These are phyloP conservation scores for Colletotrichum neosansevieriae DNA, from an alignment of 2,329 filamentous ascomycete species.

Conservation along the genomic window DNA sequence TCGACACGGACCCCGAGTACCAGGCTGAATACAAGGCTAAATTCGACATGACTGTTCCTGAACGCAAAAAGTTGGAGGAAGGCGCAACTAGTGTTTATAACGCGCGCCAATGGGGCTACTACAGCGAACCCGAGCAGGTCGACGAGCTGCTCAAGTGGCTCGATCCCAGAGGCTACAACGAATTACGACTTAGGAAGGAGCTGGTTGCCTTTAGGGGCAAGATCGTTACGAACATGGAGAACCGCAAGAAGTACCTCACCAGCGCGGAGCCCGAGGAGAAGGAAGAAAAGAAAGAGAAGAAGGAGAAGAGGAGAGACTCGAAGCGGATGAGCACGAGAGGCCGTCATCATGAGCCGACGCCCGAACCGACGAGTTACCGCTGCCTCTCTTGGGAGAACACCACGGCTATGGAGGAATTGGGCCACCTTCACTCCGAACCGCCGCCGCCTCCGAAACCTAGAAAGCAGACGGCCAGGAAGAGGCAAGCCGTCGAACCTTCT, in stretches of 20 bases:
- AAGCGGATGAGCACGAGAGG: slow-evolving; percentile 60
- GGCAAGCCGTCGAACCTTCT: slow-evolving; percentile 52
- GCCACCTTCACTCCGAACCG: slow-evolving; percentile 68
- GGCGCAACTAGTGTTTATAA: slow-evolving; percentile 81
- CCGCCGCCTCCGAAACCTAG: slow-evolving; percentile 63
- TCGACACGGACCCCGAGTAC: slow-evolving; percentile 79
- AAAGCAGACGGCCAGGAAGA: slow-evolving; percentile 64
- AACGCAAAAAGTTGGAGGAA: slow-evolving; percentile 89
- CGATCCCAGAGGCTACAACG: slow-evolving; percentile 86
- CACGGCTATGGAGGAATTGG: slow-evolving; percentile 67
- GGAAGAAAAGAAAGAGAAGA: slow-evolving; percentile 51
- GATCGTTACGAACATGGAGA: slow-evolving; percentile 84
- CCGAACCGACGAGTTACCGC: slow-evolving; percentile 60
- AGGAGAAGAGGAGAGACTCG: slow-evolving; percentile 39
- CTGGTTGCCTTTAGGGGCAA: slow-evolving; percentile 80
- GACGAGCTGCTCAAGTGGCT: slow-evolving; percentile 89
- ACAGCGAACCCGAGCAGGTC: slow-evolving; percentile 82
- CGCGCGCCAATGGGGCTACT: slow-evolving; percentile 91
- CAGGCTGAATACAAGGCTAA: slow-evolving; percentile 81
- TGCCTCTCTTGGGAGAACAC: slow-evolving; percentile 69
- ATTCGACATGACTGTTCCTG: slow-evolving; percentile 85
- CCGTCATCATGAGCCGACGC: slow-evolving; percentile 59
- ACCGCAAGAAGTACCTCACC: slow-evolving; percentile 78
- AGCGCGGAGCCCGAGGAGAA: slow-evolving; percentile 55
- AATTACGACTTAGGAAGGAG: slow-evolving; percentile 89